Conservation (phyloP, 2,329 filamentous ascomycete genomes). For the Sclerotinia subarctica region DNA sequence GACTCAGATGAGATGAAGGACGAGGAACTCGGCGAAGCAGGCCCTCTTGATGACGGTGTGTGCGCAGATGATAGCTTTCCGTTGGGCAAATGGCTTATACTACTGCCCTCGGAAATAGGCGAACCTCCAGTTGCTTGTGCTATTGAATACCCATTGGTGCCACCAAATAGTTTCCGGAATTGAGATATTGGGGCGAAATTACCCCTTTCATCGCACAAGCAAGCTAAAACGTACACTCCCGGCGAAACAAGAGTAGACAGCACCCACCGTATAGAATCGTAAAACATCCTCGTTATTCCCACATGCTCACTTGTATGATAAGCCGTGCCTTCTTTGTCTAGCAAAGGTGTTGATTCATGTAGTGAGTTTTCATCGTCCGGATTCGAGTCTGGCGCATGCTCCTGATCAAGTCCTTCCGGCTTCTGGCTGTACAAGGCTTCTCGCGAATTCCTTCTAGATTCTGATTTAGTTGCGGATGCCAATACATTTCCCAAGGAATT, state of each 20-base stretch:
- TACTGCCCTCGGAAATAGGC: conserved; percentile 25
- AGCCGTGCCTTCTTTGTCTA: conserved; percentile 43
- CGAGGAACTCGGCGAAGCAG: conserved; percentile 42
- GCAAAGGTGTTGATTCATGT: conserved; percentile 69
- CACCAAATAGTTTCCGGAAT: conserved; percentile 60
- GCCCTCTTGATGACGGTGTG: conserved; percentile 23
- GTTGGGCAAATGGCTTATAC: conserved; percentile 22
- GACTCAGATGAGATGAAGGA: conserved; percentile 63
- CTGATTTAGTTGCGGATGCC: conserved; percentile 28
- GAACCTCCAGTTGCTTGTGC: conserved; percentile 37
- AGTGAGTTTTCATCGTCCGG: conserved; percentile 32
- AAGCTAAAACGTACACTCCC: conserved; percentile 76
- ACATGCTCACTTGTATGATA: conserved; percentile 41
- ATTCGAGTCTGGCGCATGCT: conserved; percentile 42
- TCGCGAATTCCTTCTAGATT: conserved; percentile 37
- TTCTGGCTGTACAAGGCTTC: conserved; percentile 44
- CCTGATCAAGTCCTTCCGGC: conserved; percentile 33
- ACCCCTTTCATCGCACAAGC: conserved; percentile 77
- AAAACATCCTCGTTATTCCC: conserved; percentile 68
- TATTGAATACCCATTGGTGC: conserved; percentile 34
- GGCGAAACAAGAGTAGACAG: conserved; percentile 76
- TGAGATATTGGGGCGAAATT: conserved; percentile 75
- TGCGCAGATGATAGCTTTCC: conserved; percentile 27
- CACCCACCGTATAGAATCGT: conserved; percentile 74
- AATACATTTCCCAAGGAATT: conserved; percentile 53